Evolutionary conservation across 2,329 filamentous ascomycete species (phyloP).

Genomic region (Pestalotiopsis sp.): DNA sequence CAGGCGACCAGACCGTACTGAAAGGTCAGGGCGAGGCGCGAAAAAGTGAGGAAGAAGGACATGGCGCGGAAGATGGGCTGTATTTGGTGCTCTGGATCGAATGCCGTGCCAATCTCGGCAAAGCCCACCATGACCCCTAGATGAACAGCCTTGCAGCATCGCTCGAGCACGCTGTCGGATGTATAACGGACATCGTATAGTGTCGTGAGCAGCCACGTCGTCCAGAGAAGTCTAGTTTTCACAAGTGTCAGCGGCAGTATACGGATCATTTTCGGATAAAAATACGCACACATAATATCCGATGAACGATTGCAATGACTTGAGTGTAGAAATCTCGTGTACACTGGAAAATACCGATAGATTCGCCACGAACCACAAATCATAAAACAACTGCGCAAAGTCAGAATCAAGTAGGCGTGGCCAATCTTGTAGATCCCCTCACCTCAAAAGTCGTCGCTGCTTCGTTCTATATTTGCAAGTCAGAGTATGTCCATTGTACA

Average conservation of each 20-base stretch:
- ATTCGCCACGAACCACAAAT: conserved; percentile 66
- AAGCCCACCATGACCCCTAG: conserved; percentile 69
- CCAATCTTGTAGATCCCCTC: conserved; percentile 19
- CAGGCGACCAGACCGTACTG: conserved; percentile 54
- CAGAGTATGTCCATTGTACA: not conserved
- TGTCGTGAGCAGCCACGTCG: conserved; percentile 68
- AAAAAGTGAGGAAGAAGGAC: conserved; percentile 53
- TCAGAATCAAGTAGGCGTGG: conserved; percentile 18
- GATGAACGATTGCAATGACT: conserved; percentile 44
- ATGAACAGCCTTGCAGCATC: conserved; percentile 59
- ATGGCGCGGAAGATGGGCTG: conserved; percentile 40
- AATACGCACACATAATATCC: conserved; percentile 49
- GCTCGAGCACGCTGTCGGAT: conserved; percentile 65
- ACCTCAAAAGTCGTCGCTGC: conserved; percentile 12
- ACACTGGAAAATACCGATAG: conserved; percentile 62
- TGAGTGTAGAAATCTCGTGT: conserved; percentile 28
- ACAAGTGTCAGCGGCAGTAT: conserved; percentile 11
- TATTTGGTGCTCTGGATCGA: conserved; percentile 41
- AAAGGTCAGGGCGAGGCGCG: conserved; percentile 52
- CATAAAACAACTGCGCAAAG: conserved; percentile 56
- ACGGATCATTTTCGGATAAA: no score
- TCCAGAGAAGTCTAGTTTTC: conserved; percentile 63
- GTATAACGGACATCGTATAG: conserved; percentile 69
- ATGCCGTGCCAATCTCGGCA: conserved; percentile 58
- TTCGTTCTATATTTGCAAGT: not conserved